Evolutionary conservation across 495 filamentous ascomycete species (phyloP), one percentile per base, ranked within the genome.

Genomic region (Aspergillus avenaceus): DNA sequence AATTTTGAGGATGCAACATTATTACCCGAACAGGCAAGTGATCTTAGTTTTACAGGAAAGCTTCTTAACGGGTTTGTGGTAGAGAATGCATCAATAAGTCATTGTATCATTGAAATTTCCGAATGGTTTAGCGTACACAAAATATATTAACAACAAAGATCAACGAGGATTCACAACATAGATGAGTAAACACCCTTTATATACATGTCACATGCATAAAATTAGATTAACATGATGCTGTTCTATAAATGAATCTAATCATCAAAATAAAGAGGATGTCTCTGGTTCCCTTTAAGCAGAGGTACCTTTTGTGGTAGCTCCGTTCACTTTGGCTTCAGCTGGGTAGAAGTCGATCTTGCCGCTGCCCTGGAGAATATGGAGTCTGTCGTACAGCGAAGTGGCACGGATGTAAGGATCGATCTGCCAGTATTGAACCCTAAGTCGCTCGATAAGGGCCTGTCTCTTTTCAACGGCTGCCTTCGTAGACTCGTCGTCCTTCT

Each of bases 361-460:
- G 24, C 74, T 82, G 1, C 77, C 69, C 48, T 78, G 62, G 36
- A 95, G 71, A 51, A 93, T 74, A 1, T 88, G 84, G 8, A 76
- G 73, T 52, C 90, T 75, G 61, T 95, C 90, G 54, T 95, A 95
- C 19, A 82, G 66, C 9, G 83, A 84, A 56, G 83, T 75, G 32
- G 86, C 84, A 13, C 90, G 75, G 19, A 91, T 43, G 62, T 91
- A 90, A 0, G 85, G 86, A 62, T 93, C 89, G 7, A 91, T 59
- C 9, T 72, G 54, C 93, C 95, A 98, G 68, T 98, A 97, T 46
- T 89, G 87, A 28, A 76, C 74, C 25, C 80, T 73, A 50, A 97
- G 63, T 44, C 76, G 65, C 47, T 76, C 78, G 11, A 84, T 67
- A 13, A 96, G 63, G 24, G 67, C 71, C 21, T 85, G 78, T 53